Conservation (phyloP, 2,329 filamentous ascomycete genomes). For the Epichloe elymi region DNA sequence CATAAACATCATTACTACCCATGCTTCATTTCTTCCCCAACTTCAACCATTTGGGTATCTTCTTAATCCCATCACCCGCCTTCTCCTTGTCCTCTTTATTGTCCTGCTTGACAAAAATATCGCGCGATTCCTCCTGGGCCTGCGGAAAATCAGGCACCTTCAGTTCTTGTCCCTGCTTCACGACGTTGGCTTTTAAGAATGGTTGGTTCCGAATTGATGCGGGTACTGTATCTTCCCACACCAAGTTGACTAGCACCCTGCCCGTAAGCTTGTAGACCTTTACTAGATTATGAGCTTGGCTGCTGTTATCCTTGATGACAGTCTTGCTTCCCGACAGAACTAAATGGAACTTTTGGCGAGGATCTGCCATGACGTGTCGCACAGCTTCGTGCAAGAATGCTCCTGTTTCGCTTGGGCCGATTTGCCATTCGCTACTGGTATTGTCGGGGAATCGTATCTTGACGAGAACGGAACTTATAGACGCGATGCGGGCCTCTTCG, state of each 20-base stretch:
- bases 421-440: constrained; percentile 59
- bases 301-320: constrained; percentile 32
- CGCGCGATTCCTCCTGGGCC: constrained; percentile 26
- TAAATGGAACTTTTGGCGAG: constrained; percentile 57
- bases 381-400: constrained; percentile 64
- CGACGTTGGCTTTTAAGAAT: constrained; percentile 46
- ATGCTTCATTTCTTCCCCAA: constrained; percentile 51
- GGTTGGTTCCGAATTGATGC: constrained; percentile 37
- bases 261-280: constrained; percentile 56
- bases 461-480: constrained; percentile 55
- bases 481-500: constrained; percentile 50
- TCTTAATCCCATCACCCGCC: constrained; percentile 29
- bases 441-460: constrained; percentile 84
- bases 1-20: background rate
- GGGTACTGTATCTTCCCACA: constrained; percentile 57
- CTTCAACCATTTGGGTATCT: constrained; percentile 59
- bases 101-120: constrained; percentile 10
- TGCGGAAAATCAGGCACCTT: constrained; percentile 45
- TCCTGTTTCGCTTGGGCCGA: constrained; percentile 56
- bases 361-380: constrained; percentile 52
- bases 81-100: constrained; percentile 23
- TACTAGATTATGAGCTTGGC: constrained; percentile 47
- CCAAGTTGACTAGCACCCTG: constrained; percentile 60
- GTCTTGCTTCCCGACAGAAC: constrained; percentile 45
- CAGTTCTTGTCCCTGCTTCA: constrained; percentile 51